Evolutionary conservation across 2,329 filamentous ascomycete genomes (phyloP).

Genomic region (Phyllosticta paracitricarpa): DNA sequence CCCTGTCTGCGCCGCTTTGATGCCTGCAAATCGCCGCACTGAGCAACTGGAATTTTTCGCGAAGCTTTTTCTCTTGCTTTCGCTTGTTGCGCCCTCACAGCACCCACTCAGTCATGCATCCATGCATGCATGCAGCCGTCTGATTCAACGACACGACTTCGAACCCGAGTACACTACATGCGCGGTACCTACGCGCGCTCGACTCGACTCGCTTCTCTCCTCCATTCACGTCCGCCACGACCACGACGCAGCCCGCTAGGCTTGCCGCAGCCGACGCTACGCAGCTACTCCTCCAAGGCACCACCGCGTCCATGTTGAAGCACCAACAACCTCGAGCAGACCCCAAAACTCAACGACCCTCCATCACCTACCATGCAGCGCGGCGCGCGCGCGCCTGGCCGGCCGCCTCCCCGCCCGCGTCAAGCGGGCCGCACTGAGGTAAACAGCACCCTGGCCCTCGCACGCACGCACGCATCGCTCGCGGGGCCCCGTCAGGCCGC

Average conservation of each 20-base stretch:
- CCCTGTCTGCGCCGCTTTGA: neutral
- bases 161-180: neutral
- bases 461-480: neutral
- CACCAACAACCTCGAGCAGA: neutral
- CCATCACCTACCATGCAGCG: neutral
- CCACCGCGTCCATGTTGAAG: neutral
- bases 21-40: neutral
- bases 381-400: neutral
- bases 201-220: neutral
- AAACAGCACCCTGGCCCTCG: neutral
- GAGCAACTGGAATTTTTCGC: neutral
- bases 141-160: neutral
- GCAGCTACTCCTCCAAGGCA: neutral
- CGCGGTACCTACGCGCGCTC: neutral
- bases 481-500: neutral
- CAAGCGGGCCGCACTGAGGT: neutral
- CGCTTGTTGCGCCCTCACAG: neutral
- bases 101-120: neutral
- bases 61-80: neutral
- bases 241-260: neutral
- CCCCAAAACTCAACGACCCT: neutral
- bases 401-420: neutral
- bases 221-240: neutral
- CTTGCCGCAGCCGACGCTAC: neutral
- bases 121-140: neutral